phyloP scores from a whole-genome alignment of 2,329 filamentous ascomycete species.

The Bipolaris sorokiniana region DNA sequence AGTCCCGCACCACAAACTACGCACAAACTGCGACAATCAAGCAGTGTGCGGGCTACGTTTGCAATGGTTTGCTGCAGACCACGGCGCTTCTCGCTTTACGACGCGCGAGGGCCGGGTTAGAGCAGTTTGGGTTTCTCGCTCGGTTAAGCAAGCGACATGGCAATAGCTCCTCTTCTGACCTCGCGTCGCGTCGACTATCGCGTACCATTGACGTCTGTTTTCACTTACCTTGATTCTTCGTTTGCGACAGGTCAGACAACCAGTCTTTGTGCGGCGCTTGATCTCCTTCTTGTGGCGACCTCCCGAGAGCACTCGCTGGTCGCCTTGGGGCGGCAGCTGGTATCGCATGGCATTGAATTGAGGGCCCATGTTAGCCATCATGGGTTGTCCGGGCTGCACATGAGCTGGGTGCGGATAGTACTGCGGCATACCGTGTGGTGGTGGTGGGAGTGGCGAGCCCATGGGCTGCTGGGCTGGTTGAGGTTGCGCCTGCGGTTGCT shows the following conservation, averaged over 20 bases:
- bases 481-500: constrained; percentile 43
- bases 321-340: constrained; percentile 58
- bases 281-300: constrained; percentile 75
- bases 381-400: constrained; percentile 55
- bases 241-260: constrained; percentile 65
- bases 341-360: constrained; percentile 60
- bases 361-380: constrained; percentile 58
- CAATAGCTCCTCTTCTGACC: constrained; percentile 24
- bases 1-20: neutral
- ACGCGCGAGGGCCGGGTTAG: constrained; percentile 12
- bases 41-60: neutral
- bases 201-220: constrained; percentile 31
- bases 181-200: constrained; percentile 37
- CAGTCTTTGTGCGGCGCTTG: constrained; percentile 75
- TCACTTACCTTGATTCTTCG: constrained; percentile 72
- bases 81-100: constrained; percentile 2
- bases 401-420: constrained; percentile 58
- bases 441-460: constrained; percentile 61
- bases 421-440: constrained; percentile 57
- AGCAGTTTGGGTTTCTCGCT: constrained; percentile 44
- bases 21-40: too few relatives aligned
- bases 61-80: constrained; percentile 1
- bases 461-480: constrained; percentile 51
- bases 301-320: constrained; percentile 64
- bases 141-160: constrained; percentile 39